Evolutionary conservation across 345 rosid species (phyloP).

Genomic region (Hevea brasiliensis): DNA sequence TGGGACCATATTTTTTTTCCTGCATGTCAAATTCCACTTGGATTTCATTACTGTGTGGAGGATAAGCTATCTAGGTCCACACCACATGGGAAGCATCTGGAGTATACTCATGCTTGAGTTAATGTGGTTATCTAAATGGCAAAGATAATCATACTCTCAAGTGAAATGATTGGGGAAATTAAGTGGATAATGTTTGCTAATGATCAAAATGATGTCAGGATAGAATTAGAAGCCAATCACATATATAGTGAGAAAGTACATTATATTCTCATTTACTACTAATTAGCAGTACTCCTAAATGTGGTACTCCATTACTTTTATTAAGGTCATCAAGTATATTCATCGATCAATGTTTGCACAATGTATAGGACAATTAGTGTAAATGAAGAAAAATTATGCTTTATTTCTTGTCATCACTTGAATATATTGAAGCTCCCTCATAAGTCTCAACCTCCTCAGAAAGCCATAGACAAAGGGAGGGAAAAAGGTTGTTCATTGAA

Average conservation of each 20-base stretch:
- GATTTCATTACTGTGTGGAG: slow-evolving; percentile 13
- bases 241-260: not conserved
- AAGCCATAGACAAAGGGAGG: too few species aligned
- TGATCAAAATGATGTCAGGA: slow-evolving; percentile 18
- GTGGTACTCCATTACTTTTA: not conserved
- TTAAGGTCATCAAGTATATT: too few species aligned
- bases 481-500: not conserved
- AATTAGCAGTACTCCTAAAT: not conserved
- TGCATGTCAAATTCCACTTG: slow-evolving; percentile 23
- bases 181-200: slow-evolving; percentile 19
- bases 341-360: too few species aligned
- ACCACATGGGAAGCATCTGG: slow-evolving; percentile 24
- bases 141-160: slow-evolving; percentile 15
- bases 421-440: too few species aligned
- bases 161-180: slow-evolving; percentile 19
- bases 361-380: too few species aligned
- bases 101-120: not conserved
- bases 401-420: too few species aligned
- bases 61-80: slow-evolving; percentile 3
- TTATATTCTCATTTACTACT: not conserved
- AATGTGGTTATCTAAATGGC: slow-evolving; percentile 10
- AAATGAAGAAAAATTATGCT: too few species aligned
- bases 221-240: slow-evolving; percentile 16
- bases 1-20: slow-evolving; percentile 9
- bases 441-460: too few species aligned